Evolutionary conservation across 2,329 filamentous ascomycete species (phyloP), one percentile per base, ranked within the genome.

Genomic region (Dothideomycetes sp.): DNA sequence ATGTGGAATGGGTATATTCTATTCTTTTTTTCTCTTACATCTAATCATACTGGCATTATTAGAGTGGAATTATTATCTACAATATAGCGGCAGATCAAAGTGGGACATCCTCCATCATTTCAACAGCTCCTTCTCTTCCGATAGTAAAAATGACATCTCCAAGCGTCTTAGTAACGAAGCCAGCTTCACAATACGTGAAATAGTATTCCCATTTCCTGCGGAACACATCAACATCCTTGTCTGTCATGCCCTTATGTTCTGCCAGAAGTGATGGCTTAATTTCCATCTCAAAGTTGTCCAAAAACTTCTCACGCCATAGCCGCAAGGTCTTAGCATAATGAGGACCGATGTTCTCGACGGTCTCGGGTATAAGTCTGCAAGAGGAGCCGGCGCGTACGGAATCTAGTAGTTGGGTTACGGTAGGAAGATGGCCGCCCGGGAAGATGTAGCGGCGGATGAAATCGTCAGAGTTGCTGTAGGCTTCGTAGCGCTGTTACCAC

Each of bases 371-470:
- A 5, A 86, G 64, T 0, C 71, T 73, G 1, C 76, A 75, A 8
- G 67, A 59, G 0, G 78, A 80, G 23, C 76, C 76, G 18, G 66
- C 65, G 28, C 69, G 71, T 47, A 86, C 79, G 23, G 78, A 55
- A 72, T 74, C 52, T 61, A 80, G n/a, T 62, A 79, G 45, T 65
- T 95, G 53, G 69, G 77, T 50, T 62, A 81, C 43, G 73, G 86
- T 29, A 64, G 84, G 53, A 55, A 86, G 63, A 53, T 85, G 80
- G 1, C 82, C 82, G n/a, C 82, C 81, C 0, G 82, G 82, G 59
- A 87, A 86, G 41, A 86, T 85, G 60, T 86, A 84, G 47, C 78
- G 76, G 43, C 80, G 74, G 54, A 86, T 84, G 59, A 86, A 86
- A 54, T 84, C 81, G 56, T 82, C 76, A 3, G 73, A 71, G 50